Conservation (phyloP, 2,329 filamentous ascomycete genomes). For the Exserohilum rostratum region DNA sequence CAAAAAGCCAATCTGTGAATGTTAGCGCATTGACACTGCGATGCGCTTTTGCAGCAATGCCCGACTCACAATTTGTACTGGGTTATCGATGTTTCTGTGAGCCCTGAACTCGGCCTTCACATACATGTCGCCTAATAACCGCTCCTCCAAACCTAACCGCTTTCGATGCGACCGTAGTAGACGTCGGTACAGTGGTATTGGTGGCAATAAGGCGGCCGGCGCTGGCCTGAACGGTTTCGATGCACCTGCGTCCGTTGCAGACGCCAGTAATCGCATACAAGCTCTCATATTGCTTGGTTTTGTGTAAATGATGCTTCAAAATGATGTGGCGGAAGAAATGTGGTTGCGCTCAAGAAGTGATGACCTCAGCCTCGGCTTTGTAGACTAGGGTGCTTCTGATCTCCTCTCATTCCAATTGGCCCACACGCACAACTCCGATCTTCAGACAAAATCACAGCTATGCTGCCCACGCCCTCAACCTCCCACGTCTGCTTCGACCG, state of each 20-base stretch:
- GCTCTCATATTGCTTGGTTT: slow-evolving; percentile 36
- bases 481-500: slow-evolving; percentile 87
- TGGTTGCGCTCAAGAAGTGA: slow-evolving; percentile 22
- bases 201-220: slow-evolving; percentile 76
- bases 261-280: slow-evolving; percentile 39
- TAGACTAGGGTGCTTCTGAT: slow-evolving; percentile 20
- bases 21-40: slow-evolving; percentile 9
- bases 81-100: slow-evolving; percentile 84
- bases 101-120: slow-evolving; percentile 90
- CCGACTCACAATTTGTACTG: slow-evolving; percentile 81
- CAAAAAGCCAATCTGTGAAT: slow-evolving; percentile 84
- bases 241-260: slow-evolving; percentile 44
- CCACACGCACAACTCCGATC: slow-evolving; percentile 19
- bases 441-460: slow-evolving; percentile 47
- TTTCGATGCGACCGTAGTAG: slow-evolving; percentile 85
- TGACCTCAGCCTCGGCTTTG: slow-evolving; percentile 35
- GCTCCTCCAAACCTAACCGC: slow-evolving; percentile 73
- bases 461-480: slow-evolving; percentile 94
- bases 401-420: slow-evolving; percentile 28
- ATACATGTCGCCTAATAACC: slow-evolving; percentile 88
- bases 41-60: neutral
- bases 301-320: neutral
- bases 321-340: slow-evolving; percentile 8
- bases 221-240: slow-evolving; percentile 46
- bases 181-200: slow-evolving; percentile 86